phyloP scores from a whole-genome alignment of 2,329 filamentous ascomycete genomes.

The Myriosclerotinia duriaeana region DNA sequence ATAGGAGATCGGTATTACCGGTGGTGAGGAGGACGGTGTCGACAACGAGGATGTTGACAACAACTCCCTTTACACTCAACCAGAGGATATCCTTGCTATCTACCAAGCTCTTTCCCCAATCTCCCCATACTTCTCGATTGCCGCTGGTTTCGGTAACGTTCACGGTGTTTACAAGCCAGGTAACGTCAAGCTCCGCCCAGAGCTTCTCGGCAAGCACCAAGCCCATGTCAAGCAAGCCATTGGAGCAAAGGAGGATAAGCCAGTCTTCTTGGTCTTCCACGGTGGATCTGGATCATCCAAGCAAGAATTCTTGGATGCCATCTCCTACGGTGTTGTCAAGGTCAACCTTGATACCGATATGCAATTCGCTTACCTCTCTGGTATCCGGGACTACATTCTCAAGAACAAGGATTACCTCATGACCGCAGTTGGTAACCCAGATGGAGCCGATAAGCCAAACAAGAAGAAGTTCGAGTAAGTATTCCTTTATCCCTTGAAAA shows the following conservation, averaged over 20 bases:
- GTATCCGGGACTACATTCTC: slow-evolving; percentile 91
- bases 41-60: slow-evolving; percentile 99
- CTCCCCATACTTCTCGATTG: slow-evolving; percentile 96
- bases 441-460: slow-evolving; percentile 96
- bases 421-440: slow-evolving; percentile 88
- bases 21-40: slow-evolving; percentile 96
- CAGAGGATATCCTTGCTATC: slow-evolving; percentile 91
- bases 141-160: slow-evolving; percentile 97
- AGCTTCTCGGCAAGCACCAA: slow-evolving; percentile 97
- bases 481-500: not conserved
- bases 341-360: slow-evolving; percentile 99
- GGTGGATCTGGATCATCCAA: slow-evolving; percentile 91
- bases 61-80: slow-evolving; percentile 95
- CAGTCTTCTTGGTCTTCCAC: slow-evolving; percentile 99
- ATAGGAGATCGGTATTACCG: slow-evolving; percentile 85
- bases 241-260: slow-evolving; percentile 72
- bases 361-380: slow-evolving; percentile 89
- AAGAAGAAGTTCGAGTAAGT: slow-evolving; percentile 79
- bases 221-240: slow-evolving; percentile 82
- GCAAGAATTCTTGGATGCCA: slow-evolving; percentile 86
- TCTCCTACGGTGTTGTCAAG: slow-evolving; percentile 94
- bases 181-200: slow-evolving; percentile 95
- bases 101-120: slow-evolving; percentile 82
- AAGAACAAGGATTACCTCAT: slow-evolving; percentile 94
- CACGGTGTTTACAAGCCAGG: slow-evolving; percentile 99